These are phyloP conservation scores for Fusarium beomiforme DNA, from an alignment of 2,329 filamentous ascomycete genomes.

Conservation along the genomic window DNA sequence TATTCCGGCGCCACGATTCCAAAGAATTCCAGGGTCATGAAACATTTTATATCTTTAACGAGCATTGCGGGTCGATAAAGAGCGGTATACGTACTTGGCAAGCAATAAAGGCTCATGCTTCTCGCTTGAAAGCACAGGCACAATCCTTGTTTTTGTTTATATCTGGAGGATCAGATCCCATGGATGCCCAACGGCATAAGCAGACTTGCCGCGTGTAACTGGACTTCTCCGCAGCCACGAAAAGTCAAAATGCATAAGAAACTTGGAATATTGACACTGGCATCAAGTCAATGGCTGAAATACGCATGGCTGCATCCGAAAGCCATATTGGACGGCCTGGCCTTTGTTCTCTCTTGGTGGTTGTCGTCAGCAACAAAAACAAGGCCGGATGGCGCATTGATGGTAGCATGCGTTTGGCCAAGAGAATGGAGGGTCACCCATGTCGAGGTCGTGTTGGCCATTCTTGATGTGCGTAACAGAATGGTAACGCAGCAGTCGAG, in stretches of 20 bases:
- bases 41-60: background rate
- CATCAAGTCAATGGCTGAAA: slow-evolving; percentile 18
- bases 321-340: slow-evolving; percentile 4
- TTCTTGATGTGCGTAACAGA: slow-evolving; percentile 8
- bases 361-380: slow-evolving; percentile 42
- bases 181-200: slow-evolving; percentile 21
- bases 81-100: slow-evolving; percentile 22
- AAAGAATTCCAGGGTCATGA: slow-evolving; percentile 12
- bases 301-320: background rate
- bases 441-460: slow-evolving; percentile 25
- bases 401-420: slow-evolving; percentile 28
- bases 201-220: background rate
- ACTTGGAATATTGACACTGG: slow-evolving; percentile 3
- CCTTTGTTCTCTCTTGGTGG: slow-evolving; percentile 23
- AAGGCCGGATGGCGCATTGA: slow-evolving; percentile 24
- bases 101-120: slow-evolving; percentile 1
- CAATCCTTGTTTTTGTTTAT: slow-evolving; percentile 11
- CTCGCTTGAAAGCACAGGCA: background rate
- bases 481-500: background rate
- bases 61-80: slow-evolving; percentile 25
- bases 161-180: slow-evolving; percentile 5
- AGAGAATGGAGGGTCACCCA: slow-evolving; percentile 31
- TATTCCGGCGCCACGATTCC: slow-evolving; percentile 27
- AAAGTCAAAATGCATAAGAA: slow-evolving; percentile 17
- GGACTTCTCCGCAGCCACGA: background rate